Evolutionary conservation across 164 flowering plant species (phyloP).

Genomic region (Dillenia turbinata): DNA sequence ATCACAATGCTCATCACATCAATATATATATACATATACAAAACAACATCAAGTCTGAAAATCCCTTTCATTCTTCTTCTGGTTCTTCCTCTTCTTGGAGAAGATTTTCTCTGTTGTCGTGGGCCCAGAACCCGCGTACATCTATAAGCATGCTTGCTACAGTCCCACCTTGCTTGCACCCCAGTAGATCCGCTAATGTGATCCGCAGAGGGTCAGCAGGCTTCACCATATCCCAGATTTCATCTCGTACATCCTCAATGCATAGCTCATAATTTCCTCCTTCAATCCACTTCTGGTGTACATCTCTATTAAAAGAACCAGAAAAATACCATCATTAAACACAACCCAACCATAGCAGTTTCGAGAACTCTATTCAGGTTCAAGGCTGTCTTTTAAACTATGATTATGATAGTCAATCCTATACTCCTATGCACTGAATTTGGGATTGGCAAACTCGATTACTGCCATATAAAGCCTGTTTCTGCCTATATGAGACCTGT

Average conservation of each 20-base stretch:
- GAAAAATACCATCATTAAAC: no score
- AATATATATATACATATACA: no score
- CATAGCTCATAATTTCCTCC: constrained; percentile 97
- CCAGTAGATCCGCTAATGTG: constrained; percentile 66
- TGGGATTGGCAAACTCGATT: no score
- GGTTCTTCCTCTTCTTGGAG: constrained; percentile 99
- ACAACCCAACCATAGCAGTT: no score
- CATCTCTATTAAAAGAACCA: constrained; percentile 54
- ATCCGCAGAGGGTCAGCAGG: constrained; percentile 78
- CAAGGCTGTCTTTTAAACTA: no score
- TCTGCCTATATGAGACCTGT: constrained; percentile 57
- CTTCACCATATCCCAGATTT: constrained; percentile 99
- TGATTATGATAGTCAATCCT: no score
- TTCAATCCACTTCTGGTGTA: constrained; percentile 97
- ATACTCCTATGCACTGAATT: not conserved
- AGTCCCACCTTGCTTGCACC: constrained; percentile 96
- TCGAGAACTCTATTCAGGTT: no score
- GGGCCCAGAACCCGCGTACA: constrained; percentile 99
- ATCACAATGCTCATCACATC: no score
- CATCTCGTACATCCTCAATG: constrained; percentile 94
- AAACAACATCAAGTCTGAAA: no score
- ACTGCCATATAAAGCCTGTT: constrained; percentile 17
- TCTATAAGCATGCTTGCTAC: constrained; percentile 98
- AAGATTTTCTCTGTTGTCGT: constrained; percentile 96
- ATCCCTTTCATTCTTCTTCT: constrained; percentile 57